Base-by-base conservation (phyloP, 148 eudicot species). In the Cornus controversa region DNA sequence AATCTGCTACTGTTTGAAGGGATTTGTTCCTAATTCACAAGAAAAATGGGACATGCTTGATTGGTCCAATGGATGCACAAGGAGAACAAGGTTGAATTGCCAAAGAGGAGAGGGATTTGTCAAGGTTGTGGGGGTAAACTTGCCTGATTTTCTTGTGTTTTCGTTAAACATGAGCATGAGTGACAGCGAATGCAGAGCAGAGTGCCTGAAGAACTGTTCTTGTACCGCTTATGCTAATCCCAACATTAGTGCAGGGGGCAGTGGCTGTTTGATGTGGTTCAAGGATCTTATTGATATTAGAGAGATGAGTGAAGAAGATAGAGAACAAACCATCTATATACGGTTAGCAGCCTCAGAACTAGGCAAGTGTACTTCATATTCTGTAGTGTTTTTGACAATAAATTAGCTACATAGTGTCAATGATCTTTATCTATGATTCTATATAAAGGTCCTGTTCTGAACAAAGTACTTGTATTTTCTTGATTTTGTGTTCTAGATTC, bases 231-330 rank as follows among this genome's bases (percentile, higher is more conserved):
- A 31, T 31, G 34, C 34, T 31, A 31, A 31, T 31, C 53, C 79
- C 31, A 53, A 86, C 31, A 70, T 83, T 5, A 66, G 68, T 24
- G 68, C 63, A 4, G 73, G 65, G 1, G 80, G 78, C 11, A 89
- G 72, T 25, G 97, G 97, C 11, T 91, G 97, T 75, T 77, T 93
- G 82, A 29, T 81, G 16, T 93, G 92, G 92, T 78, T 26, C 25
- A 77, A 58, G 8, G 86, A 77, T 1, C 83, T 93, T 84, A 74
- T 86, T 53, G 97, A 91, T 73, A 75, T 89, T 0, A 79, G 83
- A 71, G 31, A 36, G 28, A 68, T 82, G 20, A 31, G 85, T 0
- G 63, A 26, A 28, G 73, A 58, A 0, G 77, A 62, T 23, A 78
- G 80, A 42, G 92, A 87, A 15, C 85, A 87, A 25, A 88, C 79